phyloP scores from a whole-genome alignment of 2,329 filamentous ascomycete species.

The Verticillium nonalfalfae region DNA sequence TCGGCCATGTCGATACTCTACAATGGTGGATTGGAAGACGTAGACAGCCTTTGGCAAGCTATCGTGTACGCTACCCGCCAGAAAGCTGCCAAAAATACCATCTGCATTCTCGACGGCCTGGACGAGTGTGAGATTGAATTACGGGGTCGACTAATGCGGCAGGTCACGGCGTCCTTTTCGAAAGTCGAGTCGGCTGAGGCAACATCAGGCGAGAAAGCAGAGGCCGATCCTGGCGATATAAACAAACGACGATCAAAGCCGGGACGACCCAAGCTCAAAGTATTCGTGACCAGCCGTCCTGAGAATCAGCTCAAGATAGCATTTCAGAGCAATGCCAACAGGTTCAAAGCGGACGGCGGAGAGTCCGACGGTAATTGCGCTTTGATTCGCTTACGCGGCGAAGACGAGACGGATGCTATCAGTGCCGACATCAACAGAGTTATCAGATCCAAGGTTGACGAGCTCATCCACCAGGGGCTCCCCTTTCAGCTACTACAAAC shows the following conservation, averaged over 20 bases:
- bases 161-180: slow-evolving; percentile 5
- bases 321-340: slow-evolving; percentile 2
- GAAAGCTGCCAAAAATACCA: slow-evolving; percentile 4
- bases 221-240: no score
- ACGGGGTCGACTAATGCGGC: slow-evolving; percentile 4
- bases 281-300: slow-evolving; percentile 13
- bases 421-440: slow-evolving; percentile 11
- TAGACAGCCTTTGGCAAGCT: slow-evolving; percentile 2
- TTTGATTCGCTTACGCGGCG: slow-evolving; percentile 10
- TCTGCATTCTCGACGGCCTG: slow-evolving; percentile 13
- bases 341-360: neutral
- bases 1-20: neutral
- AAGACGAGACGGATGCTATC: slow-evolving; percentile 11
- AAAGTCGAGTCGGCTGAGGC: no score
- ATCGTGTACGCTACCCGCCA: neutral
- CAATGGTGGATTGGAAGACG: neutral
- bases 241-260: no score
- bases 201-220: no score
- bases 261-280: slow-evolving; percentile 5
- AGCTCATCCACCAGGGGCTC: slow-evolving; percentile 6
- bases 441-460: slow-evolving; percentile 8
- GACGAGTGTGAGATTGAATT: slow-evolving; percentile 11
- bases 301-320: slow-evolving; percentile 12
- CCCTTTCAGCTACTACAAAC: slow-evolving; percentile 6
- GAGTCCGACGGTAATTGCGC: neutral